A percentile compares a stretch with the other conserved stretches of the same genome.
Evolutionary conservation across 805 yeast genomes (phyloP).

Genomic region (Myxozyma nipponensis): DNA sequence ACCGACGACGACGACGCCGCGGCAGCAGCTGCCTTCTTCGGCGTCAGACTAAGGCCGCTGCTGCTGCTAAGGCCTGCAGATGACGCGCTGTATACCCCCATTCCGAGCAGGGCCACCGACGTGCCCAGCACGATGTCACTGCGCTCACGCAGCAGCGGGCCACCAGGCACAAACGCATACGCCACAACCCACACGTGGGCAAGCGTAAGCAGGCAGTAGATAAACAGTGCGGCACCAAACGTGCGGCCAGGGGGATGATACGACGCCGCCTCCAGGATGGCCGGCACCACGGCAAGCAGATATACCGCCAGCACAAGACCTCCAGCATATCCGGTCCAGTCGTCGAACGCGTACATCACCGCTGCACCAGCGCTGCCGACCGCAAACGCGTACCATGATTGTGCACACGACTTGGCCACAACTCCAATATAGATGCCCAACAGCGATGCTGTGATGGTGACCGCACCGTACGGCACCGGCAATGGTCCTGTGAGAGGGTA

Average conservation of each 20-base stretch:
- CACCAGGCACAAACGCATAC: constrained; percentile 96
- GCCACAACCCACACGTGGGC: constrained; percentile 97
- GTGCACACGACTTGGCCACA: constrained; percentile 23
- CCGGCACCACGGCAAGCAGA: constrained; percentile 36
- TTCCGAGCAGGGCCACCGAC: constrained; percentile 51
- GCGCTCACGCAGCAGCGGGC: constrained; percentile 81
- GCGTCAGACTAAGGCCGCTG: constrained; percentile 5
- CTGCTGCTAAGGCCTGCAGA: constrained; percentile 19
- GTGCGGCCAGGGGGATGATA: constrained; percentile 51
- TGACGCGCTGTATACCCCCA: constrained; percentile 46
- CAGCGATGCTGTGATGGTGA: constrained; percentile 55
- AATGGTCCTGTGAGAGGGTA: constrained; percentile 82
- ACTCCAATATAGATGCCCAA: constrained; percentile 53
- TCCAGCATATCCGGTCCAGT: constrained; percentile 75
- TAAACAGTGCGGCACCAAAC: constrained; percentile 41
- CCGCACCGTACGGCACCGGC: constrained; percentile 78
- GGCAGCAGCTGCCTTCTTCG: constrained; percentile 9
- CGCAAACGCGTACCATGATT: constrained; percentile 37
- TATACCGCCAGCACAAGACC: constrained; percentile 62
- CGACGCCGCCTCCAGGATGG: constrained; percentile 45
- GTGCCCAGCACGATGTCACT: constrained; percentile 66
- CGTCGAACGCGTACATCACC: constrained; percentile 49
- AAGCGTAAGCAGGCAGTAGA: constrained; percentile 57
- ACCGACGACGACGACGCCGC: constrained; percentile 15
- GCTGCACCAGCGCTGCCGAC: constrained; percentile 50